Evolutionary conservation across 176 grass and related monocot genomes (phyloP).

Genomic region (Areca catechu): DNA sequence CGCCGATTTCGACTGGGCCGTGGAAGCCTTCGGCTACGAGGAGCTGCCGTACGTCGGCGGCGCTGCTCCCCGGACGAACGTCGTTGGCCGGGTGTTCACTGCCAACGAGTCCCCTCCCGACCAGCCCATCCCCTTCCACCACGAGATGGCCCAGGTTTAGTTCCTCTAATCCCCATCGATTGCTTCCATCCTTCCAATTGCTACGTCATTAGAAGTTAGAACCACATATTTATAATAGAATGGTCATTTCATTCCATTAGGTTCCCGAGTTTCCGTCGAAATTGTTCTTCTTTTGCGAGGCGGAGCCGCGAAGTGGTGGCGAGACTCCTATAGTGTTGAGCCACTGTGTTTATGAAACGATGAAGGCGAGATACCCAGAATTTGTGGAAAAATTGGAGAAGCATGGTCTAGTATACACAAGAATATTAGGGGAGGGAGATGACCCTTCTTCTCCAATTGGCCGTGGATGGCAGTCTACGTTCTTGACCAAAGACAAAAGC

Average conservation of each 20-base stretch:
- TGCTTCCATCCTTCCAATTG: background rate
- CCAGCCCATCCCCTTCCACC: slow-evolving; percentile 95
- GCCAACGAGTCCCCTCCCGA: slow-evolving; percentile 95
- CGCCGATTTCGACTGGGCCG: slow-evolving; percentile 57
- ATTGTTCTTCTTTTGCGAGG: slow-evolving; percentile 95
- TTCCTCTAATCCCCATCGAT: background rate
- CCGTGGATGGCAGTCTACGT: slow-evolving; percentile 92
- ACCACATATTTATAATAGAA: no score
- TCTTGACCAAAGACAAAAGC: slow-evolving; percentile 69
- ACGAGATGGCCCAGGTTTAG: slow-evolving; percentile 93
- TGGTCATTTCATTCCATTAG: slow-evolving; percentile 11
- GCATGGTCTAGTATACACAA: slow-evolving; percentile 60
- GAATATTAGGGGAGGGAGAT: slow-evolving; percentile 72
- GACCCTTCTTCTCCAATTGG: slow-evolving; percentile 91
- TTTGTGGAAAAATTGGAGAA: slow-evolving; percentile 83
- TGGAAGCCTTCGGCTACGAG: slow-evolving; percentile 73
- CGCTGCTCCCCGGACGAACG: slow-evolving; percentile 78
- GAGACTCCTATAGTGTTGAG: slow-evolving; percentile 83
- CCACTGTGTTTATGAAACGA: slow-evolving; percentile 66
- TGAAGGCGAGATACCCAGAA: slow-evolving; percentile 47
- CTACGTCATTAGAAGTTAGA: no score
- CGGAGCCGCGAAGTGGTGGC: slow-evolving; percentile 55
- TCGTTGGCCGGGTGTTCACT: slow-evolving; percentile 82
- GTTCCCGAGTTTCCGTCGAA: slow-evolving; percentile 74
- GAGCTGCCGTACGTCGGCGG: slow-evolving; percentile 91